These are phyloP conservation scores for Tolypocladium cylindrosporum DNA, from an alignment of 2,329 filamentous ascomycete genomes.

Conservation along the genomic window DNA sequence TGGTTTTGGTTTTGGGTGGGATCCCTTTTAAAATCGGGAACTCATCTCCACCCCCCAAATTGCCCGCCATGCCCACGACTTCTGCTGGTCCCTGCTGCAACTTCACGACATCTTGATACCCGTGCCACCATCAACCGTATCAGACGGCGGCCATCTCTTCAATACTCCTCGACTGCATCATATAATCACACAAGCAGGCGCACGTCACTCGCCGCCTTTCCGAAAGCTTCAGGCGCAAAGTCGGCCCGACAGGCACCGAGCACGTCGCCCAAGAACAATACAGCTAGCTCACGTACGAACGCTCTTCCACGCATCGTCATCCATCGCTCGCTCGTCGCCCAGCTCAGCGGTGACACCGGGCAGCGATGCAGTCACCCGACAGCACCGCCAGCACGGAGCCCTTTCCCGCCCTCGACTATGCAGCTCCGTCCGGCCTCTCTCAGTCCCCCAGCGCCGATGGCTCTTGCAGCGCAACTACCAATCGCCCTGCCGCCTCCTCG, in stretches of 20 bases:
- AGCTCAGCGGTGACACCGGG: not conserved
- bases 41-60: not conserved
- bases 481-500: conserved; percentile 18
- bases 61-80: not conserved
- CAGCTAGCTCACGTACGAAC: not conserved
- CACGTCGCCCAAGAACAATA: not conserved
- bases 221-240: not conserved
- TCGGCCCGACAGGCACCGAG: not conserved
- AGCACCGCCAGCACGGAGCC: conserved; percentile 11
- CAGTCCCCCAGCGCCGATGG: not conserved
- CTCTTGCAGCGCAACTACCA: conserved; percentile 5
- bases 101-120: not conserved
- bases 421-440: conserved; percentile 1
- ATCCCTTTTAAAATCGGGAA: not conserved
- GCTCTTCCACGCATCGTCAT: not conserved
- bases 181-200: not conserved
- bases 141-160: not conserved
- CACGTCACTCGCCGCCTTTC: not conserved
- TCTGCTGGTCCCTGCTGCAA: not conserved
- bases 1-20: not conserved
- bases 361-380: conserved; percentile 8
- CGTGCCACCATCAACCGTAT: not conserved
- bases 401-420: conserved; percentile 14
- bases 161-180: not conserved
- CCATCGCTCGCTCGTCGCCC: not conserved